Evolutionary conservation across 176 grass and related monocot species (phyloP).

Genomic region (Musa acuminata): DNA sequence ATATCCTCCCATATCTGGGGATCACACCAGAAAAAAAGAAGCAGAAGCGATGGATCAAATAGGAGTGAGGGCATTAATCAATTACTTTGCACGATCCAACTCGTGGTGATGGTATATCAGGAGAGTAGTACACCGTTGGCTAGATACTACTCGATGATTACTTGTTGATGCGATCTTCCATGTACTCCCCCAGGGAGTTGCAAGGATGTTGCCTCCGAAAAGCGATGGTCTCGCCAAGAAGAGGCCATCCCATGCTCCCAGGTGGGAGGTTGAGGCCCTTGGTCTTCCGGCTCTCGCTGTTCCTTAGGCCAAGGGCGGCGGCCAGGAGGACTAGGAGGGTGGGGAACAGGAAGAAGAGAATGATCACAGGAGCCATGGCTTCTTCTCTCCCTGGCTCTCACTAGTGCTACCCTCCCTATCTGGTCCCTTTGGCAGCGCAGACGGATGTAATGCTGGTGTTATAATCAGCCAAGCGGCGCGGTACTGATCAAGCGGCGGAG

Average conservation of each 20-base stretch:
- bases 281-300: conserved; percentile 9
- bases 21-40: too few relatives aligned
- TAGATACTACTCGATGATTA: not conserved
- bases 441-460: too few relatives aligned
- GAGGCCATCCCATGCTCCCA: conserved; percentile 21
- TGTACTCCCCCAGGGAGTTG: conserved; percentile 13
- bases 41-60: too few relatives aligned
- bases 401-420: not conserved
- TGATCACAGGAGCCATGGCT: not conserved
- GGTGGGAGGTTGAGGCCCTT: conserved; percentile 14
- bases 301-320: not conserved
- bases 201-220: conserved; percentile 17
- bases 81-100: not conserved
- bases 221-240: conserved; percentile 23
- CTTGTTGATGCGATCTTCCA: conserved; percentile 11
- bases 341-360: not conserved
- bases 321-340: not conserved
- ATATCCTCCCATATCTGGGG: conserved; percentile 24
- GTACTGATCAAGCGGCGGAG: too few relatives aligned
- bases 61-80: too few relatives aligned
- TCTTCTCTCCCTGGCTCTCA: not conserved
- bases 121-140: not conserved
- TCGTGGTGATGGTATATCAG: not conserved
- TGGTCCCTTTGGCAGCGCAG: too few relatives aligned
- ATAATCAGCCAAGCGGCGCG: too few relatives aligned